phyloP scores from a whole-genome alignment of 2,329 filamentous ascomycete genomes.

The Blastomyces gilchristii region DNA sequence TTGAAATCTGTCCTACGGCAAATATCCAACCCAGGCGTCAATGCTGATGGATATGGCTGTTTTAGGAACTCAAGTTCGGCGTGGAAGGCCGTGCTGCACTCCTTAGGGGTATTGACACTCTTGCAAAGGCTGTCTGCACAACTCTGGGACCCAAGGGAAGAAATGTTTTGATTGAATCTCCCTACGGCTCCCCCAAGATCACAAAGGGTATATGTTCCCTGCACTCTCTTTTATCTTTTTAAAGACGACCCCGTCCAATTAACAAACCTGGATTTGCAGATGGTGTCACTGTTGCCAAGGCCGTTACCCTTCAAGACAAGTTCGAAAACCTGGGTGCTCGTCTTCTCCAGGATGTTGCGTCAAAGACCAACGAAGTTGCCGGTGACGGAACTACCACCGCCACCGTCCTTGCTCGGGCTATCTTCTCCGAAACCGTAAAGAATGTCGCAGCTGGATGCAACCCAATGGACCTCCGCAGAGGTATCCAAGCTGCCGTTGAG shows the following conservation, averaged over 20 bases:
- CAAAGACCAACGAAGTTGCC: constrained; percentile 97
- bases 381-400: constrained; percentile 98
- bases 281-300: constrained; percentile 81
- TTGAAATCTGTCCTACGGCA: background rate
- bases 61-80: constrained; percentile 91
- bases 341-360: constrained; percentile 93
- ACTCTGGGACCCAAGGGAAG: constrained; percentile 96
- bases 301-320: constrained; percentile 91
- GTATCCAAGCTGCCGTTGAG: constrained; percentile 93
- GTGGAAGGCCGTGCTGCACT: constrained; percentile 85
- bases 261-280: constrained; percentile 40
- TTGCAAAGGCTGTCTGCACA: constrained; percentile 90
- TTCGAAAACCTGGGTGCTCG: constrained; percentile 98
- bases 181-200: constrained; percentile 98
- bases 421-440: constrained; percentile 99
- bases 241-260: background rate
- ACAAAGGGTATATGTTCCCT: constrained; percentile 73
- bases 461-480: constrained; percentile 95
- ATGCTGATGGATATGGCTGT: constrained; percentile 22
- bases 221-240: background rate
- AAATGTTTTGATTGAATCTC: constrained; percentile 96
- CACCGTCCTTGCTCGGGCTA: constrained; percentile 90
- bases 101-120: constrained; percentile 88
- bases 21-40: background rate
- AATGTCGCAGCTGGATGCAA: constrained; percentile 99